phyloP scores from a whole-genome alignment of 2,329 filamentous ascomycete species.

The Epichloe brachyelytri region DNA sequence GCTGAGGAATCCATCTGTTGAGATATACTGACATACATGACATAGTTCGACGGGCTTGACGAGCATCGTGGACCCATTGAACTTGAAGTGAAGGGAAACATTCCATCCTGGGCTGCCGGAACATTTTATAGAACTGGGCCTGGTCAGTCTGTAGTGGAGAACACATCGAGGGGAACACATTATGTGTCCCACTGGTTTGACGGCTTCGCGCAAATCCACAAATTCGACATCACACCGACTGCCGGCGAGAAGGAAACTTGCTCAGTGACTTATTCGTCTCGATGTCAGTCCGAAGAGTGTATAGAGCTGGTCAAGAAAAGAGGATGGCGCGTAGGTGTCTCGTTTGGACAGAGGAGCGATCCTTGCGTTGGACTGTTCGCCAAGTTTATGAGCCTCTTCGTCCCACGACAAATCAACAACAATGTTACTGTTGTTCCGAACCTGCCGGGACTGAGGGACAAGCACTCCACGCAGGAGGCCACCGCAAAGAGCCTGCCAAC shows the following conservation, averaged over 20 bases:
- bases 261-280: slow-evolving; percentile 56
- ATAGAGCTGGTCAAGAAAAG: slow-evolving; percentile 46
- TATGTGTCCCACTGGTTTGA: slow-evolving; percentile 70
- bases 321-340: slow-evolving; percentile 42
- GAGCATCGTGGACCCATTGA: slow-evolving; percentile 54
- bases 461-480: slow-evolving; percentile 11
- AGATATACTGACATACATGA: slow-evolving; percentile 1
- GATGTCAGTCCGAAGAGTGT: slow-evolving; percentile 51
- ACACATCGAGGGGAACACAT: slow-evolving; percentile 45
- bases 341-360: slow-evolving; percentile 60
- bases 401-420: slow-evolving; percentile 33
- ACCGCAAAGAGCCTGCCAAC: slow-evolving; percentile 18
- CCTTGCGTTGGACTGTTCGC: slow-evolving; percentile 62
- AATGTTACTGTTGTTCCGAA: slow-evolving; percentile 53
- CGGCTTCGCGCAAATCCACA: slow-evolving; percentile 57
- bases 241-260: slow-evolving; percentile 14
- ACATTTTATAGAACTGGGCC: slow-evolving; percentile 64
- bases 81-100: slow-evolving; percentile 48
- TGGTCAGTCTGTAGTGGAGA: slow-evolving; percentile 48
- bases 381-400: slow-evolving; percentile 55
- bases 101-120: slow-evolving; percentile 60
- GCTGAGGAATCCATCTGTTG: background rate
- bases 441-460: slow-evolving; percentile 40
- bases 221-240: slow-evolving; percentile 51
- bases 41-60: slow-evolving; percentile 53